Conservation (phyloP, 257 asterid species). For the Plectranthus barbatus region DNA sequence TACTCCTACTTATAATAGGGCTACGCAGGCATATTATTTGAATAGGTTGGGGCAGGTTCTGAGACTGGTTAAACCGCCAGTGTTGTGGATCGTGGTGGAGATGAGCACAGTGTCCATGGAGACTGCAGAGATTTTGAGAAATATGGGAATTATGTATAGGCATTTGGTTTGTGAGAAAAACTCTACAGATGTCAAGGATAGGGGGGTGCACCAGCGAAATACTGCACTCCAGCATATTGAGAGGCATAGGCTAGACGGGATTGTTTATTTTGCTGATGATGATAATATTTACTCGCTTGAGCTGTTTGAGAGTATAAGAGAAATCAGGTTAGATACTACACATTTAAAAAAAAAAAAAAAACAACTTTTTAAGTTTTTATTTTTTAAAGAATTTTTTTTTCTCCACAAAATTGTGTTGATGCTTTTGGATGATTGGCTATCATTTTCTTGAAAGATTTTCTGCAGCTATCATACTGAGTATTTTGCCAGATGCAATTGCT, state of each 20-base stretch:
- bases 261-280: constrained; percentile 90
- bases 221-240: constrained; percentile 85
- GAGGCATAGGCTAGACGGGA: constrained; percentile 79
- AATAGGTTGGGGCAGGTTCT: constrained; percentile 78
- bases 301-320: constrained; percentile 67
- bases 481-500: constrained; percentile 2
- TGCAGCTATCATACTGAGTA: neutral
- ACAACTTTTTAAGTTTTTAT: too few species aligned
- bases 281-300: constrained; percentile 75
- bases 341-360: too few species aligned
- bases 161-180: constrained; percentile 69
- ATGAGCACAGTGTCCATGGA: constrained; percentile 63
- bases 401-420: too few species aligned
- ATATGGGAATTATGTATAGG: constrained; percentile 67
- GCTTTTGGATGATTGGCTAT: neutral
- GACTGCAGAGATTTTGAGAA: constrained; percentile 75
- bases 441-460: neutral
- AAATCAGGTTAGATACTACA: constrained; percentile 48
- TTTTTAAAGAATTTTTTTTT: neutral
- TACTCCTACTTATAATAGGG: constrained; percentile 69
- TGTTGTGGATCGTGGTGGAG: constrained; percentile 96
- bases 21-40: constrained; percentile 67
- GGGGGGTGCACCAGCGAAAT: constrained; percentile 84
- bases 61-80: constrained; percentile 65
- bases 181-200: constrained; percentile 57